These are phyloP conservation scores for Hypoxylon crocopeplum DNA, from an alignment of 495 filamentous ascomycete species.

Conservation along the genomic window DNA sequence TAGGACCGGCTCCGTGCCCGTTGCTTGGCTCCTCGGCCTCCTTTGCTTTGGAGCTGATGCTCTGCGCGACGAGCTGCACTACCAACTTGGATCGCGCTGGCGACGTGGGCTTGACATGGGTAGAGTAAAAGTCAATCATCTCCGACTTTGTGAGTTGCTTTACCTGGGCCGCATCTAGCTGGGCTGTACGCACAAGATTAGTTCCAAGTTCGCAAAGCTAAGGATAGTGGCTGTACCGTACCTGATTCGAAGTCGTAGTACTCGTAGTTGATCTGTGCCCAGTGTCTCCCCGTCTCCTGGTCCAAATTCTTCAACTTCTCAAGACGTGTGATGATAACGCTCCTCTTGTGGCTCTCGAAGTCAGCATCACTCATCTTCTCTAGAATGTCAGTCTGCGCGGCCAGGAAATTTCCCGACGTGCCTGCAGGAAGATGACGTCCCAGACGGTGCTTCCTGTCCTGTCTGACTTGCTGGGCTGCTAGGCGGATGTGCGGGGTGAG, in stretches of 20 bases:
- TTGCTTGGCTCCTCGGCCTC: constrained; percentile 50
- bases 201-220: neutral
- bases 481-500: too few species aligned
- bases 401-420: too few species aligned
- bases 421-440: too few species aligned
- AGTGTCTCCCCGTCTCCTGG: constrained; percentile 83
- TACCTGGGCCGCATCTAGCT: constrained; percentile 78
- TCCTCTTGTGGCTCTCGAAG: constrained; percentile 90
- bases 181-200: constrained; percentile 55
- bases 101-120: constrained; percentile 78
- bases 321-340: constrained; percentile 85
- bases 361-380: constrained; percentile 81
- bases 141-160: constrained; percentile 77
- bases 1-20: constrained; percentile 50
- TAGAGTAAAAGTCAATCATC: constrained; percentile 77
- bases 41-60: constrained; percentile 50
- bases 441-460: too few species aligned
- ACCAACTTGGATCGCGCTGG: constrained; percentile 77
- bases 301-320: constrained; percentile 93
- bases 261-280: constrained; percentile 84
- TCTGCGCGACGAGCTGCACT: constrained; percentile 81
- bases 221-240: constrained; percentile 48
- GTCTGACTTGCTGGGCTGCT: too few species aligned
- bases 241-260: constrained; percentile 87
- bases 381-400: constrained; percentile 66